These are phyloP conservation scores for Skeletonema potamos DNA, from an alignment of 108 stramenopile species.

Conservation along the genomic window DNA sequence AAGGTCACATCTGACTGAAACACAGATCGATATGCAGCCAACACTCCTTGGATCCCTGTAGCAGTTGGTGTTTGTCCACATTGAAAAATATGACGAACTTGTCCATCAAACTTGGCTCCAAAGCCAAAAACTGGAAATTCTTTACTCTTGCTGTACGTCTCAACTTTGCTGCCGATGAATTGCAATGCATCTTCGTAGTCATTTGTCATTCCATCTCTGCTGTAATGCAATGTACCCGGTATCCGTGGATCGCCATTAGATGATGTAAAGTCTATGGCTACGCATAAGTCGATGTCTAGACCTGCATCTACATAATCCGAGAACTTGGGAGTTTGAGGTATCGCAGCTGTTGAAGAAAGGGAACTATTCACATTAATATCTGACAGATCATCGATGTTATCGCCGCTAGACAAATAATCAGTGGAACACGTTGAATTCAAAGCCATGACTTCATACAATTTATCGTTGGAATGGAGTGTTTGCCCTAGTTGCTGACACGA, in stretches of 20 bases:
- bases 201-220: slow-evolving; percentile 49
- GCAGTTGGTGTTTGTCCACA: slow-evolving; percentile 47
- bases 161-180: slow-evolving; percentile 66
- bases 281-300: slow-evolving; percentile 61
- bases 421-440: no score
- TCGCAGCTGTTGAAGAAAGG: neutral
- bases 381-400: no score
- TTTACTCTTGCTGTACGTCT: slow-evolving; percentile 59
- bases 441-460: no score
- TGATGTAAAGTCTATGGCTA: slow-evolving; percentile 77
- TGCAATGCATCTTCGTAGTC: slow-evolving; percentile 79
- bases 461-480: neutral
- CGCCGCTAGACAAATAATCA: neutral
- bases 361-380: neutral
- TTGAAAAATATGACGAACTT: slow-evolving; percentile 50
- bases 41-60: slow-evolving; percentile 63
- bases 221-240: slow-evolving; percentile 61
- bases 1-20: slow-evolving; percentile 59
- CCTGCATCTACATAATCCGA: slow-evolving; percentile 35
- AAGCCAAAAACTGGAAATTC: slow-evolving; percentile 86
- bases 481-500: neutral
- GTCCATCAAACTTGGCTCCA: slow-evolving; percentile 78
- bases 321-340: slow-evolving; percentile 7
- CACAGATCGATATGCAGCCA: slow-evolving; percentile 66
- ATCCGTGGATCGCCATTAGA: slow-evolving; percentile 57